A percentile compares a stretch with the other conserved stretches of the same genome.
Conservation (phyloP, 164 flowering plant species). For the Cinnamomum chago region DNA sequence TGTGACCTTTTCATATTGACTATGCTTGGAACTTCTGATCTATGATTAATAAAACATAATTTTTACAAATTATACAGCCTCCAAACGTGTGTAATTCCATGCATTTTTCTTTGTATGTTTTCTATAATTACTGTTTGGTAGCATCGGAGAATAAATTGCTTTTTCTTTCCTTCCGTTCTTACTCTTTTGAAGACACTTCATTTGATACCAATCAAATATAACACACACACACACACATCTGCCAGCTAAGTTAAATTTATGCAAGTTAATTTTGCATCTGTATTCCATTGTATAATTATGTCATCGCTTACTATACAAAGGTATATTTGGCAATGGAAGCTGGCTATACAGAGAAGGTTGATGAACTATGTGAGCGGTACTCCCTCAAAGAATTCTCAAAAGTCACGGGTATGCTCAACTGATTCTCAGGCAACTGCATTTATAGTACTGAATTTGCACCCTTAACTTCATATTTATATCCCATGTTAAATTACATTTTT, state of each 20-base stretch:
- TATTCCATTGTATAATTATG: neutral
- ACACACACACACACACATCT: no score
- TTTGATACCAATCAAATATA: neutral
- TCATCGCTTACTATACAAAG: constrained; percentile 22
- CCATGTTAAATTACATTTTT: no score
- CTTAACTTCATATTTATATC: neutral
- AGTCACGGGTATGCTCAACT: constrained; percentile 39
- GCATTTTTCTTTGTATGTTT: no score
- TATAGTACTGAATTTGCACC: neutral
- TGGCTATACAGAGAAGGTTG: constrained; percentile 88
- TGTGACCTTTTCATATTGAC: no score
- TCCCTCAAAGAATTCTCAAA: constrained; percentile 63
- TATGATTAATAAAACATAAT: no score
- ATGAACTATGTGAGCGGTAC: constrained; percentile 77
- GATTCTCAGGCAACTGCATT: neutral
- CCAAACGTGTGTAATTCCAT: no score
- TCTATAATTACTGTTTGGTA: no score
- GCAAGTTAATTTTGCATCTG: neutral
- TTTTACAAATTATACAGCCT: no score
- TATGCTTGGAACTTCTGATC: no score
- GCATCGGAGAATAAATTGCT: no score
- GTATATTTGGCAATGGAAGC: constrained; percentile 96
- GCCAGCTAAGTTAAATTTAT: neutral
- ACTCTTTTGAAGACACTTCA: neutral
- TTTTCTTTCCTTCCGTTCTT: neutral